phyloP scores from a whole-genome alignment of 1,284 basidiomycete species.

The Melampsora larici-populina region DNA sequence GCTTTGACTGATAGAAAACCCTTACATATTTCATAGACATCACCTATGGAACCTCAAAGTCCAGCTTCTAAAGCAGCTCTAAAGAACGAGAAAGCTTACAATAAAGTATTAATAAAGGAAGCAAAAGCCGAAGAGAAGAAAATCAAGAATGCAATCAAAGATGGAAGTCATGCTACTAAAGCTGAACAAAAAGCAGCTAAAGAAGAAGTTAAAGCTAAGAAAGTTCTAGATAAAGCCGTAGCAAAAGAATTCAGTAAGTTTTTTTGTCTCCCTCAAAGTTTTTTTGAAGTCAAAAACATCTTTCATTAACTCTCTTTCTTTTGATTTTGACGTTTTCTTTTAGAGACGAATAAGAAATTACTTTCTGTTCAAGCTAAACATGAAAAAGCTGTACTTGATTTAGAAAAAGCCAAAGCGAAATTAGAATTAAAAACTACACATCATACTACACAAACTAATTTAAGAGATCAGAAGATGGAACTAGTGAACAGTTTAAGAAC shows the following conservation, averaged over 20 bases:
- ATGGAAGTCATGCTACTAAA: neutral
- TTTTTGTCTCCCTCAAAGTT: neutral
- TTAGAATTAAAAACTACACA: neutral
- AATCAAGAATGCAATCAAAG: neutral
- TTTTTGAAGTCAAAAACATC: neutral
- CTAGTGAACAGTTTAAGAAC: neutral
- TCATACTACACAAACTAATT: neutral
- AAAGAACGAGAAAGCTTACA: neutral
- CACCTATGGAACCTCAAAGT: neutral
- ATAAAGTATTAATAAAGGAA: neutral
- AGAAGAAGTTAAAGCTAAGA: neutral
- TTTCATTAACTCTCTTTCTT: neutral
- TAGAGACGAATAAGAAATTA: slow-evolving; percentile 1
- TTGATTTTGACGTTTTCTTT: neutral
- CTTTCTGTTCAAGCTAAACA: neutral
- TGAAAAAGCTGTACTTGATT: neutral
- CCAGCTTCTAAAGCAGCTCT: neutral
- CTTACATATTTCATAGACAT: too few species aligned
- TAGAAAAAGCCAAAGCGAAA: neutral
- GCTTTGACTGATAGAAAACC: too few species aligned
- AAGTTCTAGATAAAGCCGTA: neutral
- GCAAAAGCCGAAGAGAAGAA: neutral
- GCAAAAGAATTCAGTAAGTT: neutral
- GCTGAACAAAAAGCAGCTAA: slow-evolving; percentile 2
- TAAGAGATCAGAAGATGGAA: slow-evolving; percentile 2